Evolutionary conservation across 805 yeast species (phyloP).

Genomic region (Candida sakaeoensis): DNA sequence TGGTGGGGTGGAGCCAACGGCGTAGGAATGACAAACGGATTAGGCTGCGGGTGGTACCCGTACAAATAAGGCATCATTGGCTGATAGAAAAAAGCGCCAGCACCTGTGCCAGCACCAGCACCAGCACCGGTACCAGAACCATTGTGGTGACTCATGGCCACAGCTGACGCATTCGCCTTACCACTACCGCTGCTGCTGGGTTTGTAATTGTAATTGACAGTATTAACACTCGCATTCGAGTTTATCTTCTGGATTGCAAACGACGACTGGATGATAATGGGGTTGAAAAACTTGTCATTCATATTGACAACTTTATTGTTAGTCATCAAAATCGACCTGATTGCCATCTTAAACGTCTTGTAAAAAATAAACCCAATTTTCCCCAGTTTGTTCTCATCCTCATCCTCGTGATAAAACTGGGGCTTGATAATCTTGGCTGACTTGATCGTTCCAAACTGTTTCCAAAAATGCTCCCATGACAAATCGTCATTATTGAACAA

Average conservation of each 20-base stretch:
- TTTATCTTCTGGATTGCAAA: conserved; percentile 37
- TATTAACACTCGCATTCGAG: too few species aligned
- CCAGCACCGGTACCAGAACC: neutral
- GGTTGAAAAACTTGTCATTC: conserved; percentile 14
- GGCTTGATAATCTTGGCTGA: conserved; percentile 43
- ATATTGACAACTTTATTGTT: conserved; percentile 32
- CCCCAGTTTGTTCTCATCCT: conserved; percentile 15
- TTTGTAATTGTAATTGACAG: too few species aligned
- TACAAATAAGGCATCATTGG: conserved; percentile 11
- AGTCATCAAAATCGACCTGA: conserved; percentile 54
- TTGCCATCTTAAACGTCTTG: conserved; percentile 53
- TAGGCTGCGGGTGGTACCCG: conserved; percentile 10
- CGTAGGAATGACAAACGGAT: conserved; percentile 7
- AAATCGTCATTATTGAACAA: conserved; percentile 52
- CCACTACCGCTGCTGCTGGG: too few species aligned
- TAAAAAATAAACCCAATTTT: conserved; percentile 64
- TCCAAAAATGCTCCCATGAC: conserved; percentile 37
- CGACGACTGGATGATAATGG: conserved; percentile 31
- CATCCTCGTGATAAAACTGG: conserved; percentile 26
- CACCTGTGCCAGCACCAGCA: too few species aligned
- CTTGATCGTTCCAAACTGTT: conserved; percentile 36
- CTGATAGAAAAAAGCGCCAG: conserved; percentile 5
- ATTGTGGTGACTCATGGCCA: neutral
- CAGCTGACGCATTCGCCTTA: too few species aligned
- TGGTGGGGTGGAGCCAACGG: neutral